Conservation (phyloP, 331 rosid genomes). For the Rosa hybrid region DNA sequence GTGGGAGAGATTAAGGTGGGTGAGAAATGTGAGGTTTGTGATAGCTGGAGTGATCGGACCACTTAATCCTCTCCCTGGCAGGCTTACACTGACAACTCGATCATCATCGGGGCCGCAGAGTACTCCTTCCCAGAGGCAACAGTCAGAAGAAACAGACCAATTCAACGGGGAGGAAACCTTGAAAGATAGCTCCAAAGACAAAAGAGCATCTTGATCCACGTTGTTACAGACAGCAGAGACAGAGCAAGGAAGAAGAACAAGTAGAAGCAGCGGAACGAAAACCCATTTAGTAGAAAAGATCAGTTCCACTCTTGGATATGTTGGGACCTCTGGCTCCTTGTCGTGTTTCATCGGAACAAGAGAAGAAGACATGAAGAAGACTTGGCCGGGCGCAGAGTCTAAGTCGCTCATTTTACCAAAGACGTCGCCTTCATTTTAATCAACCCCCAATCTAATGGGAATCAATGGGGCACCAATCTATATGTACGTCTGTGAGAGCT, state of each 20-base stretch:
- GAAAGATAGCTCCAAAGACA: slow-evolving; percentile 28
- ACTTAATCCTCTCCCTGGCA: slow-evolving; percentile 55
- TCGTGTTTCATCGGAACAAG: slow-evolving; percentile 18
- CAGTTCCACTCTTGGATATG: background rate
- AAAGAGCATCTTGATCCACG: slow-evolving; percentile 55
- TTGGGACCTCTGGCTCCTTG: slow-evolving; percentile 14
- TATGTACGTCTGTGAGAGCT: background rate
- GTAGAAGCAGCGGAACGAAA: background rate
- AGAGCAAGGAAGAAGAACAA: slow-evolving; percentile 32
- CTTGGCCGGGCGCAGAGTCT: background rate
- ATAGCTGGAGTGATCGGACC: slow-evolving; percentile 49
- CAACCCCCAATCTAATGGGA: too few relatives aligned
- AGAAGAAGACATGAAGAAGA: slow-evolving; percentile 15
- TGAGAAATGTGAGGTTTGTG: slow-evolving; percentile 45
- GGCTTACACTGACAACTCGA: slow-evolving; percentile 49
- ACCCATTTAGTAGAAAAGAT: background rate
- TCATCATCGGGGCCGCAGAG: slow-evolving; percentile 35
- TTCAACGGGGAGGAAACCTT: slow-evolving; percentile 41
- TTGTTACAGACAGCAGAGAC: slow-evolving; percentile 45
- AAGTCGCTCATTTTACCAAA: background rate
- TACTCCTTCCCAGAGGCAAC: slow-evolving; percentile 82
- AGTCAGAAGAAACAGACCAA: slow-evolving; percentile 67
- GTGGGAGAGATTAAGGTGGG: slow-evolving; percentile 66
- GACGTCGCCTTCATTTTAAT: slow-evolving; percentile 1
- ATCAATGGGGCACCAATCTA: background rate